Percentiles rank a stretch among this genome's conserved stretches.
Evolutionary conservation across 345 rosid species (phyloP).

Genomic region (Aegle marmelos): DNA sequence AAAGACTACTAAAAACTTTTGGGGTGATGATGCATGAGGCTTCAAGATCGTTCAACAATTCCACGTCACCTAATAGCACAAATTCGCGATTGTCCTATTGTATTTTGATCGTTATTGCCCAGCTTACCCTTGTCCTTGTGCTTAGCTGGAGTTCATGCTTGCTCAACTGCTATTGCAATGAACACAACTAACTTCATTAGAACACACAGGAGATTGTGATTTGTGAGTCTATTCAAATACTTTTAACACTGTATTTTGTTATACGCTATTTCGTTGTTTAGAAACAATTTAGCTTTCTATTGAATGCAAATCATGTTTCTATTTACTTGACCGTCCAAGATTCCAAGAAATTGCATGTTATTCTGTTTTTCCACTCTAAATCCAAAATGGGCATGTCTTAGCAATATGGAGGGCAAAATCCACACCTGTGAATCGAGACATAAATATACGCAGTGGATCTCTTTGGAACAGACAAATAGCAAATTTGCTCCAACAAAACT

Average conservation of each 20-base stretch:
- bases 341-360: too few species aligned
- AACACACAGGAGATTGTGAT: conserved; percentile 75
- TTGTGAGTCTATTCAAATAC: conserved; percentile 25
- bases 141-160: conserved; percentile 58
- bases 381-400: too few species aligned
- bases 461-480: background rate
- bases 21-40: too few species aligned
- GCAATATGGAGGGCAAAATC: background rate
- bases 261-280: background rate
- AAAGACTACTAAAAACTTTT: too few species aligned
- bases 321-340: too few species aligned
- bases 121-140: conserved; percentile 50
- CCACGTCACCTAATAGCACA: too few species aligned
- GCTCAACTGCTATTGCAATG: conserved; percentile 56
- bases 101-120: too few species aligned
- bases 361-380: too few species aligned
- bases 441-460: background rate
- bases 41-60: too few species aligned
- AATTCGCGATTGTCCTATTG: too few species aligned
- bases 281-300: too few species aligned
- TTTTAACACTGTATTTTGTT: background rate
- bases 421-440: background rate
- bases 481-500: background rate
- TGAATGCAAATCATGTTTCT: too few species aligned
- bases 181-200: conserved; percentile 88